Conservation (phyloP, 2,329 filamentous ascomycete species). For the Didymella pomorum region DNA sequence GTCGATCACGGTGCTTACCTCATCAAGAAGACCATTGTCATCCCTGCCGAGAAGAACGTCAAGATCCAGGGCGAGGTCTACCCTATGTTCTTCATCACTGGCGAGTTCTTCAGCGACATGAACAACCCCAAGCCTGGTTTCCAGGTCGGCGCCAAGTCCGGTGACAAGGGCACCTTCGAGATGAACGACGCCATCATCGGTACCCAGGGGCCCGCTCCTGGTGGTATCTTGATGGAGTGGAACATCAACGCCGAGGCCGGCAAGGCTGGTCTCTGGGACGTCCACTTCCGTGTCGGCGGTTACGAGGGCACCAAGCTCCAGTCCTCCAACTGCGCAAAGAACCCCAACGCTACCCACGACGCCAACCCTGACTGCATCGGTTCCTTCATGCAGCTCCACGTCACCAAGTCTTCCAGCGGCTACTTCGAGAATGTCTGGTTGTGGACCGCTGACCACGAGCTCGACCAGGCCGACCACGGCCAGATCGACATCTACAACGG, state of each 20-base stretch:
- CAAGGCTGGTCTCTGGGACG: constrained; percentile 86
- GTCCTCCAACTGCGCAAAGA: constrained; percentile 80
- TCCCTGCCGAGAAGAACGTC: constrained; percentile 71
- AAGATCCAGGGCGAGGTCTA: constrained; percentile 92
- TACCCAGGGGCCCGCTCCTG: constrained; percentile 82
- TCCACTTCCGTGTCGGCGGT: constrained; percentile 93
- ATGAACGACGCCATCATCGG: constrained; percentile 88
- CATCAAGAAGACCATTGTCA: constrained; percentile 66
- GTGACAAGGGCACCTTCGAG: constrained; percentile 81
- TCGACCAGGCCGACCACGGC: constrained; percentile 74
- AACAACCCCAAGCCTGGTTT: constrained; percentile 83
- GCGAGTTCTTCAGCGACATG: constrained; percentile 75
- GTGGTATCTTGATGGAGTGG: constrained; percentile 91
- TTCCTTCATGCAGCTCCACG: constrained; percentile 70
- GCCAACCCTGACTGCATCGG: constrained; percentile 75
- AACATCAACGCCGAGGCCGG: constrained; percentile 76
- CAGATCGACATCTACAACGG: constrained; percentile 90
- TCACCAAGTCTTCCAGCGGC: constrained; percentile 65
- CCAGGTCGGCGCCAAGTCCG: constrained; percentile 75
- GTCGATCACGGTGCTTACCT: constrained; percentile 71
- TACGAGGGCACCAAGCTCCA: constrained; percentile 84
- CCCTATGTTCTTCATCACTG: constrained; percentile 86
- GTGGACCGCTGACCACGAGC: constrained; percentile 90
- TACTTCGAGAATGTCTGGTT: constrained; percentile 92
- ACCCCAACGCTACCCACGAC: constrained; percentile 67